Evolutionary conservation across 2,329 filamentous ascomycete species (phyloP), one percentile per base, ranked within the genome.

Genomic region (Sphaerostilbella broomeana): DNA sequence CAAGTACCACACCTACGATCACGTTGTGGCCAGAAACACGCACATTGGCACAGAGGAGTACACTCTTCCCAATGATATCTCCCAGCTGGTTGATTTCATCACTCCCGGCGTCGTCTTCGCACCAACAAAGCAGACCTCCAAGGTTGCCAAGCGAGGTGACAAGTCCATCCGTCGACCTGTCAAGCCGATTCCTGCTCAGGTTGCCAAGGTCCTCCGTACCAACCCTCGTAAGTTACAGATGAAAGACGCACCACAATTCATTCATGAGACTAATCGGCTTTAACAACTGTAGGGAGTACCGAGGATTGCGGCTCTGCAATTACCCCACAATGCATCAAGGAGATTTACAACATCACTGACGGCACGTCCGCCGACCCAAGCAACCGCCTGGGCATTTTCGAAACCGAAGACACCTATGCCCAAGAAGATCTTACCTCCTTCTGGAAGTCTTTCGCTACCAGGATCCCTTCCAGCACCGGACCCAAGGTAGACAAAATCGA

Each of bases 261-360:
- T n/a, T n/a, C n/a, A n/a, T n/a, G n/a, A 19, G n/a, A 22, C 34
- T 42, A 15, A 42, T 9, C 12, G 9, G 9, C 7, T 16, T 16
- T 2, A 8, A 25, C 17, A 12, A 6, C 13, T 13, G 24, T 21
- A 32, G 48, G 36, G 13, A 17, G 34, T 12, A 49, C 41, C 4
- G 13, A 29, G 4, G 29, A 38, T 18, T 81, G 77, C 51, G 68
- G 73, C 47, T 56, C 58, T 11, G 67, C 70, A 50, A 76, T 80
- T 46, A 79, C 74, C 1, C 73, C 75, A 0, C 65, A 66, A 28
- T 81, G 77, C 48, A 63, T 77, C 35, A 64, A 65, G 29, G 65
- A 70, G 5, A 57, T 74, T 15, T 73, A 70, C 48, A 51, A 59
- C 3, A 64, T 68, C 35, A 64, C 72, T 12, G 48, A 60, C 11